Conservation (phyloP, 148 eudicot genomes). For the Linanthus parryae region DNA sequence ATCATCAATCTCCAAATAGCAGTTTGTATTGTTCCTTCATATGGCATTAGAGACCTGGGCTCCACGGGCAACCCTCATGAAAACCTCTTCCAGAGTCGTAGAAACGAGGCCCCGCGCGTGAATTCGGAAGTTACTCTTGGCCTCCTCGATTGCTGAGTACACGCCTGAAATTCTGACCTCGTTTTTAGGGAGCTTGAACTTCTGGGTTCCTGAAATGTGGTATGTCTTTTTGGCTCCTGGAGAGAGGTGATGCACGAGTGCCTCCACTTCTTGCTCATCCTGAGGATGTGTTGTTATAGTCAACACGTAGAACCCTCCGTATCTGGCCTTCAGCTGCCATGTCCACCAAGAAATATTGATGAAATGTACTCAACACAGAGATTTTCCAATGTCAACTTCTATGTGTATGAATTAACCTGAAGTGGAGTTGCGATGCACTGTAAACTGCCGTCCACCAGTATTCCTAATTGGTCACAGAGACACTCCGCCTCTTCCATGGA, state of each 20-base stretch:
- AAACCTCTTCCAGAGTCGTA: slow-evolving; percentile 86
- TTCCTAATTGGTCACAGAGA: slow-evolving; percentile 80
- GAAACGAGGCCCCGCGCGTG: slow-evolving; percentile 81
- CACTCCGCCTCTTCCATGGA: slow-evolving; percentile 97
- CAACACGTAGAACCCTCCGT: slow-evolving; percentile 65
- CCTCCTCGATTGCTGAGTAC: slow-evolving; percentile 53
- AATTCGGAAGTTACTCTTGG: slow-evolving; percentile 55
- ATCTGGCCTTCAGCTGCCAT: slow-evolving; percentile 70
- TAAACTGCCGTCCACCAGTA: slow-evolving; percentile 80
- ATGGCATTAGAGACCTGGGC: slow-evolving; percentile 34
- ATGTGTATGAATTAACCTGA: too few relatives aligned
- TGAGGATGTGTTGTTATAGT: slow-evolving; percentile 57
- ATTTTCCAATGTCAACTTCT: too few relatives aligned
- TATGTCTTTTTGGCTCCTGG: slow-evolving; percentile 55
- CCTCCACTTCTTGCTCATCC: slow-evolving; percentile 51
- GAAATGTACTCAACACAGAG: too few relatives aligned
- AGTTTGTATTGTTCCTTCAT: too few relatives aligned
- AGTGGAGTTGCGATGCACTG: slow-evolving; percentile 84
- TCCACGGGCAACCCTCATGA: slow-evolving; percentile 67
- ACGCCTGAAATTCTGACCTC: slow-evolving; percentile 55
- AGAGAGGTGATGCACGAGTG: slow-evolving; percentile 38
- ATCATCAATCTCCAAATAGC: too few relatives aligned
- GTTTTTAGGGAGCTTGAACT: slow-evolving; percentile 73
- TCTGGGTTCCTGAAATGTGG: slow-evolving; percentile 69
- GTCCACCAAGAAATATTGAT: neutral